These are phyloP conservation scores for Colletotrichum incanum DNA, from an alignment of 2,329 filamentous ascomycete species.

Conservation along the genomic window DNA sequence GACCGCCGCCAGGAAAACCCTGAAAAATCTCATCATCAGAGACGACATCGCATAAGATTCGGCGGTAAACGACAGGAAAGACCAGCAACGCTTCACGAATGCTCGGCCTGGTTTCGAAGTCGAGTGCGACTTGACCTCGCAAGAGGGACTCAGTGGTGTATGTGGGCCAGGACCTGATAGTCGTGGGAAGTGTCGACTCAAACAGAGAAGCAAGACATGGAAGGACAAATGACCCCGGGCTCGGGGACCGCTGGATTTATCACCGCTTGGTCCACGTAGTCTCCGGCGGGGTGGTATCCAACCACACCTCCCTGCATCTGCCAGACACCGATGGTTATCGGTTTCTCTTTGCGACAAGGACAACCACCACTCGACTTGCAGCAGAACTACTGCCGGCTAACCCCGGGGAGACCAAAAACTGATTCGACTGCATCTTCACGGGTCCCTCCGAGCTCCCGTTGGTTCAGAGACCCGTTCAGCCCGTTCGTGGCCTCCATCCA, in stretches of 20 bases:
- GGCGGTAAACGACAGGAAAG: conserved; percentile 11
- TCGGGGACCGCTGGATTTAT: conserved; percentile 32
- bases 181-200: conserved; percentile 1
- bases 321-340: conserved; percentile 5
- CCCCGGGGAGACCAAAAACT: conserved; percentile 7
- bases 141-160: conserved; percentile 4
- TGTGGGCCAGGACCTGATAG: conserved; percentile 11
- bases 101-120: neutral
- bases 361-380: conserved; percentile 10
- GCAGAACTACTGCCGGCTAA: conserved; percentile 23
- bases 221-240: neutral
- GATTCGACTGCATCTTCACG: neutral
- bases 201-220: neutral
- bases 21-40: neutral
- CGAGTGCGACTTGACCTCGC: conserved; percentile 10
- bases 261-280: conserved; percentile 11
- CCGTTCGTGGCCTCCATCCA: neutral
- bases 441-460: conserved; percentile 14
- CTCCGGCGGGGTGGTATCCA: conserved; percentile 14
- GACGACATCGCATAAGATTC: neutral
- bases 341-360: conserved; percentile 8
- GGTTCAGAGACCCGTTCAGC: conserved; percentile 14
- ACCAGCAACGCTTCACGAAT: neutral
- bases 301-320: conserved; percentile 8
- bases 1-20: conserved; percentile 7